Base-by-base conservation (phyloP, 768 basidiomycete species). In the Suillus spraguei region DNA sequence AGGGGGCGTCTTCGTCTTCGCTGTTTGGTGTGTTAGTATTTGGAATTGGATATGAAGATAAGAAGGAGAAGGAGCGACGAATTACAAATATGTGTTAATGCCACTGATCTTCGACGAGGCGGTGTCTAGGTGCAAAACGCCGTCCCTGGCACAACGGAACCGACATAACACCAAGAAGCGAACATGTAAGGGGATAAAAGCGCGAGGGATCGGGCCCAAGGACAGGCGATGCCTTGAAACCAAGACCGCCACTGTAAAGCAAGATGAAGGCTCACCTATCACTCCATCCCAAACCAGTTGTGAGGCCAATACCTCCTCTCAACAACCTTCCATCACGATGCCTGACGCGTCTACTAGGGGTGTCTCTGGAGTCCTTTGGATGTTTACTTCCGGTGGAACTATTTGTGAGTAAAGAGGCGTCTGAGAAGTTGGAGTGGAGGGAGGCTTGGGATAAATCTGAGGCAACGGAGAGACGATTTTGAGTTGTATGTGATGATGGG, bases 1-100 rank as follows among this genome's bases (percentile, higher is more conserved):
- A 88, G 6, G 88, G 88, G 0, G 88, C 87, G 63, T 88, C 86
- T 78, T 90, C 89, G 72, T 90, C 89, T 77, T 90, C 89, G 61
- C 87, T 88, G 71, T 60, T 70, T 38, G 60, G 54, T 41, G 50
- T 39, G 39, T 22, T 41, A 56, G 47, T 41, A 28, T 28, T 16
- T 36, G 61, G 22, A 32, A 22, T 20, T 24, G 22, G 22, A 47
- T 6, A 5, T n/a, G n/a, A 28, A 52, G 11, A 28, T 28, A 28
- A 60, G n/a, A 46, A 52, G 44, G 11, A 14, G 4, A 28, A 28
- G 28, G 28, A 28, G 28, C 28, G 28, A 28, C 28, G 4, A 28
- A 28, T 28, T 28, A 28, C 28, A 28, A 28, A 28, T 28, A 28
- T 28, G 28, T 28, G 28, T 28, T 28, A 28, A 28, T 28, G 28